Evolutionary conservation across 768 basidiomycete species (phyloP).

Genomic region (Termitomyces sp.): DNA sequence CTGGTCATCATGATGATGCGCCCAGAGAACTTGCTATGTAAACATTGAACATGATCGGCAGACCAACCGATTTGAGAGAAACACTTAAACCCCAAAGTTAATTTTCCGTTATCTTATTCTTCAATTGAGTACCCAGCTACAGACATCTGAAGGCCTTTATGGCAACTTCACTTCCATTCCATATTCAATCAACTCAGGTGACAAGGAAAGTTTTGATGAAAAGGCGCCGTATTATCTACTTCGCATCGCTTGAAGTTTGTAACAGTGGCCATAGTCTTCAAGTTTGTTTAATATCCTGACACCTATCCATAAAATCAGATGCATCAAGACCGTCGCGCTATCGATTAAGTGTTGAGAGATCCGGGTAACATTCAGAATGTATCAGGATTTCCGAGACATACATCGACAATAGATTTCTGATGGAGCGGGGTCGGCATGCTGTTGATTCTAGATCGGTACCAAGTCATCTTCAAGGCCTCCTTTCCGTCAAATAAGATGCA

Average conservation of each 20-base stretch:
- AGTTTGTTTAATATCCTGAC: too few species aligned
- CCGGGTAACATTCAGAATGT: too few species aligned
- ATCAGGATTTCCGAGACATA: too few species aligned
- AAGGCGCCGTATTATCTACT: not conserved
- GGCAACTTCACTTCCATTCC: not conserved
- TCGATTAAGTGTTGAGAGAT: not conserved
- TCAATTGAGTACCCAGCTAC: not conserved
- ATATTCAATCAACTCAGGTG: not conserved
- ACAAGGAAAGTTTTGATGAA: not conserved
- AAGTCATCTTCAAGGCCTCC: not conserved
- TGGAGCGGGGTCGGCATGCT: not conserved
- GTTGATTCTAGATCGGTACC: not conserved
- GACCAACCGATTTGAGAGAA: not conserved
- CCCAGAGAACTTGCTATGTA: not conserved
- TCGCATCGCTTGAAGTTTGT: not conserved
- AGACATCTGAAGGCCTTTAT: not conserved
- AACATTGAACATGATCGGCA: not conserved
- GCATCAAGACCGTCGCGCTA: too few species aligned
- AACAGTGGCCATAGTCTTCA: too few species aligned
- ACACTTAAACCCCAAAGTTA: not conserved
- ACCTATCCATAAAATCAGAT: too few species aligned
- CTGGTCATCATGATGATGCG: too few species aligned
- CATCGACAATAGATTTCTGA: too few species aligned
- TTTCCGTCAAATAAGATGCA: slow-evolving; percentile 4
- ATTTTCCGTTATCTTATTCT: not conserved